Conservation (phyloP, 768 basidiomycete species). For the Amanita pseudoporphyria region DNA sequence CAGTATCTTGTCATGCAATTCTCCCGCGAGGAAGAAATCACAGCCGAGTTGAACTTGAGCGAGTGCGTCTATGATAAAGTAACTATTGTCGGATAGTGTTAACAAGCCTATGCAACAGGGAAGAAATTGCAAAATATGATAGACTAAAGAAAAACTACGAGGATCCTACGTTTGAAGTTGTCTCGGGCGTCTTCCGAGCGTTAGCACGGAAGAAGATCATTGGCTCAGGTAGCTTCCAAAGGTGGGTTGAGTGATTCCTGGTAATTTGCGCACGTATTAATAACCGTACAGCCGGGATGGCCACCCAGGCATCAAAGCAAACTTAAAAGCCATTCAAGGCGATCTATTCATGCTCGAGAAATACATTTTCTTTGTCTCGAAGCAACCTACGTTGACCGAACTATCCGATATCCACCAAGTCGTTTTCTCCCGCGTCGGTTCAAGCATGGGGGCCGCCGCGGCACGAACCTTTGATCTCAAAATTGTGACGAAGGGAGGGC, state of each 20-base stretch:
- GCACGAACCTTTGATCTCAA: slow-evolving; percentile 92
- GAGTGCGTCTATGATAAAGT: slow-evolving; percentile 48
- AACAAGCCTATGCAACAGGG: slow-evolving; percentile 30
- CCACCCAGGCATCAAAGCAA: slow-evolving; percentile 93
- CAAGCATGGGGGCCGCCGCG: slow-evolving; percentile 70
- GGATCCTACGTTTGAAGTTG: slow-evolving; percentile 90
- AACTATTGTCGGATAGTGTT: not conserved
- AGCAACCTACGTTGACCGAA: slow-evolving; percentile 86
- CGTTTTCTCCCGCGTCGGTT: slow-evolving; percentile 89
- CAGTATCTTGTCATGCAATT: slow-evolving; percentile 99
- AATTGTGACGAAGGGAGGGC: slow-evolving; percentile 75
- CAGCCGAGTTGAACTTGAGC: slow-evolving; percentile 85
- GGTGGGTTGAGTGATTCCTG: slow-evolving; percentile 31
- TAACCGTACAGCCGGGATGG: slow-evolving; percentile 58
- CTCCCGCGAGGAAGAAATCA: slow-evolving; percentile 93
- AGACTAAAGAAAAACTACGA: slow-evolving; percentile 91
- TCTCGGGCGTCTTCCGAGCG: slow-evolving; percentile 88
- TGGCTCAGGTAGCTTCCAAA: slow-evolving; percentile 78
- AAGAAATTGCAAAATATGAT: slow-evolving; percentile 70
- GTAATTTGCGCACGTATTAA: not conserved
- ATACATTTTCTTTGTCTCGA: slow-evolving; percentile 96
- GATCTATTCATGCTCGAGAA: slow-evolving; percentile 98
- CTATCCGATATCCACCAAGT: slow-evolving; percentile 84
- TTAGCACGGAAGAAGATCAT: slow-evolving; percentile 88
- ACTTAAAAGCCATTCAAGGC: slow-evolving; percentile 93